phyloP scores from a whole-genome alignment of 148 eudicot genomes.

The Dianthus caryophyllus region DNA sequence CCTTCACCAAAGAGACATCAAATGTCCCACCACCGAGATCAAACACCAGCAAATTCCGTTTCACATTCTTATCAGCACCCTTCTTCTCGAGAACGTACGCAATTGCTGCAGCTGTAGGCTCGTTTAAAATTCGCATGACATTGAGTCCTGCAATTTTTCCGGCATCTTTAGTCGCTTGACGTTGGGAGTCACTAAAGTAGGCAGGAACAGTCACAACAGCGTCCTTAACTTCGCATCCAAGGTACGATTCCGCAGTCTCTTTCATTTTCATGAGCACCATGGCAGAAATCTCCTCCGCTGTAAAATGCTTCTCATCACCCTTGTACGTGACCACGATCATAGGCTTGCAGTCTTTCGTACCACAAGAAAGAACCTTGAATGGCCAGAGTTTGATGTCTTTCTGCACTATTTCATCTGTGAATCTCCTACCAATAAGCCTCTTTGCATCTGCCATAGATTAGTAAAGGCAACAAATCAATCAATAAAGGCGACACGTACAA shows the following conservation, averaged over 20 bases:
- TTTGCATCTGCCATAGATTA: not conserved
- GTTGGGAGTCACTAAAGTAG: not conserved
- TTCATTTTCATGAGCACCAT: not conserved
- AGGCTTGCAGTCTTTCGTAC: not conserved
- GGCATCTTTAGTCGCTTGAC: slow-evolving; percentile 1
- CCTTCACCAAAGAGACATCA: slow-evolving; percentile 5
- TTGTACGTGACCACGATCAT: not conserved
- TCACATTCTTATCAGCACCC: not conserved
- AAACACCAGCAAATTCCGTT: not conserved
- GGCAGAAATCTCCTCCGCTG: not conserved
- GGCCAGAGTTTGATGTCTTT: not conserved
- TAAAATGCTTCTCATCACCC: not conserved
- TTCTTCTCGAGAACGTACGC: slow-evolving; percentile 5
- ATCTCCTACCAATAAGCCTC: slow-evolving; percentile 1
- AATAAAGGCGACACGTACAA: too few relatives aligned
- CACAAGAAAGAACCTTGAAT: not conserved
- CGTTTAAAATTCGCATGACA: too few relatives aligned
- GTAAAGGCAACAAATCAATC: too few relatives aligned
- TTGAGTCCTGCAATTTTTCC: not conserved
- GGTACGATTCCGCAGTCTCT: not conserved
- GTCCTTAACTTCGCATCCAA: not conserved
- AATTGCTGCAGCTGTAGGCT: slow-evolving; percentile 18
- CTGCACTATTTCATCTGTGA: not conserved
- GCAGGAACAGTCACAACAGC: not conserved
- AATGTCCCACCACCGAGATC: not conserved